Base-by-base conservation (phyloP, 306 rosid genomes). In the Trifolium subterraneum region DNA sequence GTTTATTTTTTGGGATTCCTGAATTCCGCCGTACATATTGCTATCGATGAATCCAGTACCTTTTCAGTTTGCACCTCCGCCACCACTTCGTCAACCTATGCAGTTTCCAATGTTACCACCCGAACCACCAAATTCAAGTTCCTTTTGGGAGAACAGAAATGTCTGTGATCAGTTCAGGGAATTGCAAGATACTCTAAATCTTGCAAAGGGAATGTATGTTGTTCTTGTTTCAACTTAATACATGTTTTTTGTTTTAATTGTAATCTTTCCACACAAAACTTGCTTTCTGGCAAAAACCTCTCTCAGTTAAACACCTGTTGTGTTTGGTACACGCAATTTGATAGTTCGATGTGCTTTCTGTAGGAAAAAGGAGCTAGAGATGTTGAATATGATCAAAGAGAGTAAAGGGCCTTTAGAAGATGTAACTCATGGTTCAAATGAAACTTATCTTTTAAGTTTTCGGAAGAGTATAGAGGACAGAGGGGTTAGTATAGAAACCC, bases 361-460 rank as follows among this genome's bases (percentile, higher is more conserved):
- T 66, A 94, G 97, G 92, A 80, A 79, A 80, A 94, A 84, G 71
- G 98, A 91, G 83, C 83, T 94, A 42, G 91, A 88, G 84, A 79
- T 80, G 82, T 76, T 87, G 85, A 76, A 69, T 88, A 60, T 64
- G 80, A 59, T 88, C 12, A 84, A 83, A 82, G 90, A 86, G 5
- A 69, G 78, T 35, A 70, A 84, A 58, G 86, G 70, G 64, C 38
- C 84, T 73, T 77, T 18, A 18, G 84, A 79, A 68, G 84, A 81
- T 73, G 68, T 58, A 48, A 80, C 78, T 59, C 64, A 47, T 67
- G 73, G 60, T 36, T 75, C 80, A 35, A 52, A 66, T 6, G 88
- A 72, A 15, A 67, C 73, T 61, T 71, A 75, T 42, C 35, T 80
- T 16, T 27, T 75, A 44, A 77, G 72, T 44, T 70, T 87, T 71